A percentile compares a stretch with the other conserved stretches of the same genome.
phyloP scores from a whole-genome alignment of 2,329 filamentous ascomycete species.

The Penicillium sp. region DNA sequence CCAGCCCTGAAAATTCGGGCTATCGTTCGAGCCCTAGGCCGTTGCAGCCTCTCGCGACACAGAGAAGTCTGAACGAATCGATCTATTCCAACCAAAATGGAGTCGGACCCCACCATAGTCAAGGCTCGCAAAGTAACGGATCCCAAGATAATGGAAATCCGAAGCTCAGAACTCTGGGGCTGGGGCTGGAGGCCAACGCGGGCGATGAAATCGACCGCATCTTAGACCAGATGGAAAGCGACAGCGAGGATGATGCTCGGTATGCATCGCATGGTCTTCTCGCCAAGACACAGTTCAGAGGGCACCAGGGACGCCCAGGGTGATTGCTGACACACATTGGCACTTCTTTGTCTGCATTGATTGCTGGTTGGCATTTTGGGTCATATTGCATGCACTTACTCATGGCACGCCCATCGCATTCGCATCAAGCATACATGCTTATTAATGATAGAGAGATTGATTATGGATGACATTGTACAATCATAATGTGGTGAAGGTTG shows the following conservation, averaged over 20 bases:
- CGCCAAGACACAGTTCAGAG: slow-evolving; percentile 9
- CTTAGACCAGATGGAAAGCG: slow-evolving; percentile 44
- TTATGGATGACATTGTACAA: too few species aligned
- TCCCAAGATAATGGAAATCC: slow-evolving; percentile 10
- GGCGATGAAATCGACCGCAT: slow-evolving; percentile 46
- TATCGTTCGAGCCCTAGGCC: slow-evolving; percentile 43
- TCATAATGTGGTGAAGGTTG: background rate
- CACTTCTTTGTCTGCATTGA: background rate
- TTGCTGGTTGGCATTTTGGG: background rate
- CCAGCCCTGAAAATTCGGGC: slow-evolving; percentile 51
- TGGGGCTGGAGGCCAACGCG: slow-evolving; percentile 35
- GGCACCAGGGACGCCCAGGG: slow-evolving; percentile 6
- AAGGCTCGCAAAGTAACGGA: slow-evolving; percentile 24
- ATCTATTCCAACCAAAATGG: slow-evolving; percentile 18
- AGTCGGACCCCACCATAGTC: slow-evolving; percentile 12
- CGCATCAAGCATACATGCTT: background rate
- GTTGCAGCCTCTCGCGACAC: slow-evolving; percentile 23
- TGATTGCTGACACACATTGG: slow-evolving; percentile 3
- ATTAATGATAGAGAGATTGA: background rate
- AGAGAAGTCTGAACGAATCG: slow-evolving; percentile 32
- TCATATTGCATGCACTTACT: background rate
- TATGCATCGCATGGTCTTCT: slow-evolving; percentile 20
- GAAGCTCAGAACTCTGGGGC: slow-evolving; percentile 8
- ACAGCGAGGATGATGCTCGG: slow-evolving; percentile 38
- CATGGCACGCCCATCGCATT: background rate